Evolutionary conservation across 371 early-diverging fungal species (phyloP).

Genomic region (Mortierella sp.): DNA sequence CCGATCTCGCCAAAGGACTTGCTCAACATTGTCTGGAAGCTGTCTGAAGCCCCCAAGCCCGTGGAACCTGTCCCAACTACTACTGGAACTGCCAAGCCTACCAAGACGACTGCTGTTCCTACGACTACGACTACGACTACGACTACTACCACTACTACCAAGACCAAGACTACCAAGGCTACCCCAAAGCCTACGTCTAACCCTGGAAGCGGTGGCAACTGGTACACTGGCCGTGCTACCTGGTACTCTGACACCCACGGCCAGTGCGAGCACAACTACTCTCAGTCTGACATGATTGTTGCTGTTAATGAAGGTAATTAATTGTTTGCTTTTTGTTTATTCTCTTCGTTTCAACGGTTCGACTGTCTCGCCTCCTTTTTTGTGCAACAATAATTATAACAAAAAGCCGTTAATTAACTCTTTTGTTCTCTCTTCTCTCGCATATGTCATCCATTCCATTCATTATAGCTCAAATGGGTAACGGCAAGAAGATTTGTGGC

Average conservation of each 20-base stretch:
- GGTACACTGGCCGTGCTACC: constrained; percentile 36
- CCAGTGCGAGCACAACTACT: constrained; percentile 41
- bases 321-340: background rate
- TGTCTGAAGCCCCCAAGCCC: constrained; percentile 25
- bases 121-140: constrained; percentile 17
- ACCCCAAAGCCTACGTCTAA: constrained; percentile 1
- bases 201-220: constrained; percentile 14
- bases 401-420: background rate
- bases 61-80: background rate
- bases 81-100: constrained; percentile 3
- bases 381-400: background rate
- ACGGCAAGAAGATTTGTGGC: constrained; percentile 33
- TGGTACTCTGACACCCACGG: constrained; percentile 55
- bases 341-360: background rate
- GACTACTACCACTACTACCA: constrained; percentile 12
- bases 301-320: constrained; percentile 45
- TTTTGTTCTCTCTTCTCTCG: background rate
- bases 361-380: background rate
- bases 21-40: constrained; percentile 28
- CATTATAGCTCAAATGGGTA: constrained; percentile 54
- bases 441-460: background rate
- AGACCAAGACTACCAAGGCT: constrained; percentile 14
- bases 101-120: constrained; percentile 11
- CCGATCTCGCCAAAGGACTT: constrained; percentile 34
- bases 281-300: constrained; percentile 47